A percentile compares a stretch with the other conserved stretches of the same genome.
Evolutionary conservation across 2,329 filamentous ascomycete species (phyloP).

Genomic region (Colletotrichum caudatum): DNA sequence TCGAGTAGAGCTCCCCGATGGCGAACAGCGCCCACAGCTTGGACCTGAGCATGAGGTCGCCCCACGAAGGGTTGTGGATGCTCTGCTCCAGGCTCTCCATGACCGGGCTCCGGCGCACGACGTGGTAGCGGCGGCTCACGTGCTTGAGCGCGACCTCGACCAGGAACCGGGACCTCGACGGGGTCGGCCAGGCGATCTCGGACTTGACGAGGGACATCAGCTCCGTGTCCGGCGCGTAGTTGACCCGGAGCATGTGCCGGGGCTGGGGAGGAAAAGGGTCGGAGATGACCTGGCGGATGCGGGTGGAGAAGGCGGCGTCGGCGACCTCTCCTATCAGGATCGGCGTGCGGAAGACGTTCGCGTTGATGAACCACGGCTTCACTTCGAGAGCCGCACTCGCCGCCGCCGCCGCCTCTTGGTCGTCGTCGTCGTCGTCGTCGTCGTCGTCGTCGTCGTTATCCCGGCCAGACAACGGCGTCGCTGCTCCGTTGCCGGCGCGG

Average conservation of each 20-base stretch:
- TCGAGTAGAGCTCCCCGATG: constrained; percentile 60
- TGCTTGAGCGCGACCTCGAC: constrained; percentile 57
- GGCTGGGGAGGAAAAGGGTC: constrained; percentile 44
- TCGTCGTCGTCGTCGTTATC: constrained; percentile 7
- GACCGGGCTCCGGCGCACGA: constrained; percentile 54
- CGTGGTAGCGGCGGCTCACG: constrained; percentile 55
- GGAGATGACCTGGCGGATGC: constrained; percentile 51
- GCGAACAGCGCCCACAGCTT: constrained; percentile 60
- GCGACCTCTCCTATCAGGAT: constrained; percentile 52
- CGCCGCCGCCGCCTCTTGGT: background rate
- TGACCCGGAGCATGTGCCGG: constrained; percentile 50
- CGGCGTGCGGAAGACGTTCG: constrained; percentile 50
- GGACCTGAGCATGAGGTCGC: constrained; percentile 51
- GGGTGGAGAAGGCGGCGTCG: constrained; percentile 53
- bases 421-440: background rate
- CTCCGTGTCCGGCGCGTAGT: constrained; percentile 49
- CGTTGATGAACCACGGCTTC: constrained; percentile 51
- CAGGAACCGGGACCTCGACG: constrained; percentile 52
- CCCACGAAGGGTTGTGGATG: constrained; percentile 50
- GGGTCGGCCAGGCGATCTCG: constrained; percentile 54
- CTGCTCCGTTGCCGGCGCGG: constrained; percentile 8
- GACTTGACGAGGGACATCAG: constrained; percentile 47
- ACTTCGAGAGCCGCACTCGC: constrained; percentile 35
- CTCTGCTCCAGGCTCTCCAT: constrained; percentile 53
- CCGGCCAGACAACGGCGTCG: constrained; percentile 21